Conservation (phyloP, 179 eudicot genomes). For the Silene vulgaris region DNA sequence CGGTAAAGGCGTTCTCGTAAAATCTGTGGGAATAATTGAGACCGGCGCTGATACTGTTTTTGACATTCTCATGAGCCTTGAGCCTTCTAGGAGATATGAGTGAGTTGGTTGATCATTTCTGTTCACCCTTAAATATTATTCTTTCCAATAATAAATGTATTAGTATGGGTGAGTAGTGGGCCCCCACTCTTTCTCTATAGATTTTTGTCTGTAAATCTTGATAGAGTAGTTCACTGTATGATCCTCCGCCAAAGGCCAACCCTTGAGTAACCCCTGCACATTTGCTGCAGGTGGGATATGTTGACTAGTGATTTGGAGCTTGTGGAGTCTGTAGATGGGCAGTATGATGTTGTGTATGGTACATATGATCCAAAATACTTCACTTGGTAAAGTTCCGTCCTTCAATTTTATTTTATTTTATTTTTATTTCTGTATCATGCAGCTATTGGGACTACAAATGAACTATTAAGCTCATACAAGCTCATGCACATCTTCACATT, state of each 20-base stretch:
- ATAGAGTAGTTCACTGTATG: neutral
- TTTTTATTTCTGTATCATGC: conserved; percentile 15
- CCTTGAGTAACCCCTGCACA: neutral
- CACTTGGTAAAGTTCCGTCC: conserved; percentile 46
- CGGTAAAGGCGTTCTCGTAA: conserved; percentile 75
- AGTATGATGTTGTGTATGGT: conserved; percentile 90
- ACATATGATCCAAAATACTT: conserved; percentile 64
- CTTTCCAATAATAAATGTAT: conserved; percentile 7
- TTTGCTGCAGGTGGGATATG: conserved; percentile 81
- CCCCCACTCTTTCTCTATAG: neutral
- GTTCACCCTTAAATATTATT: neutral
- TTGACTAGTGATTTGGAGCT: conserved; percentile 77
- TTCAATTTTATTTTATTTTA: neutral
- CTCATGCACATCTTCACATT: conserved; percentile 3
- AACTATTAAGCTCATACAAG: neutral
- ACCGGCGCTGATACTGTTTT: conserved; percentile 77
- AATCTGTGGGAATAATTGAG: conserved; percentile 85
- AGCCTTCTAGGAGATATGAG: conserved; percentile 82
- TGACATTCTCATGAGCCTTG: conserved; percentile 68
- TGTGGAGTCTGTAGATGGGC: conserved; percentile 69
- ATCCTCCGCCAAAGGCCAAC: conserved; percentile 9
- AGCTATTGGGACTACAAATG: conserved; percentile 9
- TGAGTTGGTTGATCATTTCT: conserved; percentile 35
- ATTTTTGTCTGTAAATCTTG: neutral
- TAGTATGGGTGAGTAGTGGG: conserved; percentile 6